These are phyloP conservation scores for Blastobotrys ciferrii DNA, from an alignment of 1,139 yeast species.

Conservation along the genomic window DNA sequence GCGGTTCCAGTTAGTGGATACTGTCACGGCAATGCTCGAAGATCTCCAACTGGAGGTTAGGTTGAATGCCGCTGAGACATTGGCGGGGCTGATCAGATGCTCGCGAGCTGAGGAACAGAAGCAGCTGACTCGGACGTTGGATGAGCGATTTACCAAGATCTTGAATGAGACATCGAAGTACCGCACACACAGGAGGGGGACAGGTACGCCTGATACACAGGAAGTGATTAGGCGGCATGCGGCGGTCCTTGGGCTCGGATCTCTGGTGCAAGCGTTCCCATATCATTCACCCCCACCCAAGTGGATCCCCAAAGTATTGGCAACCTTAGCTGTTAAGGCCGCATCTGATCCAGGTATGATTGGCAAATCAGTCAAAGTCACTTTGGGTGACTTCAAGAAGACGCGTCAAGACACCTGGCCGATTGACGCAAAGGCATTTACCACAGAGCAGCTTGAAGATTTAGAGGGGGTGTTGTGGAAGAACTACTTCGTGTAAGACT, in stretches of 20 bases:
- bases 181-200: slow-evolving; percentile 2
- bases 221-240: slow-evolving; percentile 63
- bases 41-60: slow-evolving; percentile 74
- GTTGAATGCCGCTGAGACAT: slow-evolving; percentile 68
- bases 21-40: slow-evolving; percentile 54
- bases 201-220: slow-evolving; percentile 22
- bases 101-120: slow-evolving; percentile 59
- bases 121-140: slow-evolving; percentile 37
- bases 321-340: slow-evolving; percentile 64
- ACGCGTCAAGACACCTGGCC: slow-evolving; percentile 97
- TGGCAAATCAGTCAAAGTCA: slow-evolving; percentile 82
- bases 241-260: slow-evolving; percentile 85
- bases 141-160: slow-evolving; percentile 20
- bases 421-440: slow-evolving; percentile 74
- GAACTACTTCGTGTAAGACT: slow-evolving; percentile 72
- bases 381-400: slow-evolving; percentile 82
- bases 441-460: slow-evolving; percentile 79
- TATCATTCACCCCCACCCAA: slow-evolving; percentile 86
- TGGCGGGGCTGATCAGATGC: slow-evolving; percentile 80
- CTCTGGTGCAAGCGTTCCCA: slow-evolving; percentile 86
- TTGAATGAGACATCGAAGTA: slow-evolving; percentile 13
- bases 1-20: slow-evolving; percentile 49
- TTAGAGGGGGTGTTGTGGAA: slow-evolving; percentile 93
- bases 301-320: slow-evolving; percentile 81
- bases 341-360: slow-evolving; percentile 72